Evolutionary conservation across 73 alveolate genomes (phyloP).

Genomic region (Tetrahymena borealis): DNA sequence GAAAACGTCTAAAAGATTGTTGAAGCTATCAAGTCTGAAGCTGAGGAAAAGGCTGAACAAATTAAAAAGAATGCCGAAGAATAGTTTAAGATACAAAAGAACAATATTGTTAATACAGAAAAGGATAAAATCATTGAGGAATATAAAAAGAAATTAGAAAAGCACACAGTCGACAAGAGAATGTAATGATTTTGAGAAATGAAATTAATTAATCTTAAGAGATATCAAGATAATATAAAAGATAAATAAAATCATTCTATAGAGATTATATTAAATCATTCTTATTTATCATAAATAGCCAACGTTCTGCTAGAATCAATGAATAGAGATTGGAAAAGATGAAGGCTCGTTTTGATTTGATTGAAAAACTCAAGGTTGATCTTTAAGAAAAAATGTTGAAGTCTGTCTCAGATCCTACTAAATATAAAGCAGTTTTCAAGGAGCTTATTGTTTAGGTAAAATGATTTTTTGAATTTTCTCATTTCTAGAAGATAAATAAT

Average conservation of each 20-base stretch:
- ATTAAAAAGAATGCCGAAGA: slow-evolving; percentile 40
- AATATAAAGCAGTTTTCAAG: slow-evolving; percentile 63
- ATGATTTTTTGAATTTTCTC: background rate
- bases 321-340: slow-evolving; percentile 60
- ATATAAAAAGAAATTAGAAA: slow-evolving; percentile 24
- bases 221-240: background rate
- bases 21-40: slow-evolving; percentile 41
- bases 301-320: slow-evolving; percentile 65
- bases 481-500: background rate
- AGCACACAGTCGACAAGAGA: slow-evolving; percentile 30
- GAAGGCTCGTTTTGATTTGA: slow-evolving; percentile 61
- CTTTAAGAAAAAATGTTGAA: slow-evolving; percentile 27
- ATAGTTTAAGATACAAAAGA: slow-evolving; percentile 33
- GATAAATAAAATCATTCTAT: background rate
- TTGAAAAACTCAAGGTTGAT: slow-evolving; percentile 49
- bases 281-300: background rate
- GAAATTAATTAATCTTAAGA: background rate
- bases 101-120: slow-evolving; percentile 23
- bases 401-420: slow-evolving; percentile 47
- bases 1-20: slow-evolving; percentile 45
- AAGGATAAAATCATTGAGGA: slow-evolving; percentile 39
- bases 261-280: background rate
- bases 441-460: slow-evolving; percentile 52
- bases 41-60: slow-evolving; percentile 35
- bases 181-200: slow-evolving; percentile 6